Conservation (phyloP, 192 early-diverging fungal genomes). For the Coemansia sp. region DNA sequence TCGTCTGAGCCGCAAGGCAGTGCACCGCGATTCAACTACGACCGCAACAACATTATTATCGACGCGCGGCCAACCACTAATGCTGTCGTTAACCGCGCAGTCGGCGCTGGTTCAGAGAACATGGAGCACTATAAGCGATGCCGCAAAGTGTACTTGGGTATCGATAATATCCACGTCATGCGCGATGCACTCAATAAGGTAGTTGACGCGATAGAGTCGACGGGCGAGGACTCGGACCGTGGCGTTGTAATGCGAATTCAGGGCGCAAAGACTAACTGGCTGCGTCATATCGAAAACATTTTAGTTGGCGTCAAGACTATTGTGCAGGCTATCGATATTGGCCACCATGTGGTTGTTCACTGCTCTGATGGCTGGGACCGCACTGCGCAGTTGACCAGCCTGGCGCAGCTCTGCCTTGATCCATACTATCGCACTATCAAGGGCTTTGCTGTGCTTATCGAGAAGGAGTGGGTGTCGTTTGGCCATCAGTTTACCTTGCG, state of each 20-base stretch:
- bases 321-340: constrained; percentile 71
- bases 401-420: constrained; percentile 90
- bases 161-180: constrained; percentile 99
- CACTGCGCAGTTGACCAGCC: constrained; percentile 89
- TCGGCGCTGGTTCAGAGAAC: constrained; percentile 94
- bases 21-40: constrained; percentile 52
- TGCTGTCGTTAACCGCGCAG: constrained; percentile 87
- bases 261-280: constrained; percentile 80
- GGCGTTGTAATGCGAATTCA: constrained; percentile 56
- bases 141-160: constrained; percentile 84
- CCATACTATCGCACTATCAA: constrained; percentile 94
- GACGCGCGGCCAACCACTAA: constrained; percentile 96
- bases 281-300: constrained; percentile 81
- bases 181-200: constrained; percentile 83
- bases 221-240: constrained; percentile 6
- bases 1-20: constrained; percentile 55
- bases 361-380: constrained; percentile 99
- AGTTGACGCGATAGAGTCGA: constrained; percentile 58
- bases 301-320: constrained; percentile 80
- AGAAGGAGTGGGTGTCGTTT: constrained; percentile 98
- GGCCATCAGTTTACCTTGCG: constrained; percentile 95
- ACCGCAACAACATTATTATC: constrained; percentile 82
- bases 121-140: constrained; percentile 91
- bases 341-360: constrained; percentile 90
- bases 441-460: constrained; percentile 88